Conservation (phyloP, 208 protist species). For the Trypanosoma congolense region DNA sequence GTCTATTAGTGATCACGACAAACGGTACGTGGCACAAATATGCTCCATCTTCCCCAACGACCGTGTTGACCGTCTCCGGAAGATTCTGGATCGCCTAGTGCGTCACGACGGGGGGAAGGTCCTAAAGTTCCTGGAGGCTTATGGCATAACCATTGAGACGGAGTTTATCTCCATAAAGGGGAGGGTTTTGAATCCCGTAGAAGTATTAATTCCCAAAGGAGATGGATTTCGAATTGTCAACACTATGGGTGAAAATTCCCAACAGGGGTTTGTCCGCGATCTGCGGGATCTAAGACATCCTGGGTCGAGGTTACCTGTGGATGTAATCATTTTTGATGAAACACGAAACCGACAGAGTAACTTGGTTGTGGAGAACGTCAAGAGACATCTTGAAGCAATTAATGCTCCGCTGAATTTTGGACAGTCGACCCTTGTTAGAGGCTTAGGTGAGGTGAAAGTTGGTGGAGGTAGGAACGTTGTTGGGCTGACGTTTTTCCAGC, state of each 20-base stretch:
- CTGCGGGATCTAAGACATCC: slow-evolving; percentile 22
- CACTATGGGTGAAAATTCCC: slow-evolving; percentile 20
- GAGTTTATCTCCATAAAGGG: slow-evolving; percentile 19
- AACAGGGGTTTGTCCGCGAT: slow-evolving; percentile 36
- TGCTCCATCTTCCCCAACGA: slow-evolving; percentile 54
- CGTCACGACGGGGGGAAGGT: slow-evolving; percentile 5
- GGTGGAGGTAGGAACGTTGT: slow-evolving; percentile 12
- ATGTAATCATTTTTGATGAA: slow-evolving; percentile 32
- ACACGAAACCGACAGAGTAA: slow-evolving; percentile 11
- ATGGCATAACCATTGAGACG: slow-evolving; percentile 29
- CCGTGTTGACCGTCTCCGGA: slow-evolving; percentile 23
- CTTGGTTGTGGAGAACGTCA: slow-evolving; percentile 17
- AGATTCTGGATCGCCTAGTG: slow-evolving; percentile 19
- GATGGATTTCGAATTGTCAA: slow-evolving; percentile 22
- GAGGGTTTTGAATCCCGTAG: slow-evolving; percentile 29
- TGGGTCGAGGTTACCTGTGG: slow-evolving; percentile 7
- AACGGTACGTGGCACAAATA: slow-evolving; percentile 30
- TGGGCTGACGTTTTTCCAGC: slow-evolving; percentile 27
- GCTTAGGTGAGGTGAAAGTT: slow-evolving; percentile 3
- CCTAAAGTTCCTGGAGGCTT: slow-evolving; percentile 26
- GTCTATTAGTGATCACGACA: slow-evolving; percentile 24
- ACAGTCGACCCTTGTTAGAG: slow-evolving; percentile 7
- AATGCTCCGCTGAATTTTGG: slow-evolving; percentile 9
- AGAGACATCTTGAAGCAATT: slow-evolving; percentile 29
- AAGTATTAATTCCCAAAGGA: slow-evolving; percentile 33